phyloP scores from a whole-genome alignment of 2,329 filamentous ascomycete species.

The Plenodomus lindquistii region DNA sequence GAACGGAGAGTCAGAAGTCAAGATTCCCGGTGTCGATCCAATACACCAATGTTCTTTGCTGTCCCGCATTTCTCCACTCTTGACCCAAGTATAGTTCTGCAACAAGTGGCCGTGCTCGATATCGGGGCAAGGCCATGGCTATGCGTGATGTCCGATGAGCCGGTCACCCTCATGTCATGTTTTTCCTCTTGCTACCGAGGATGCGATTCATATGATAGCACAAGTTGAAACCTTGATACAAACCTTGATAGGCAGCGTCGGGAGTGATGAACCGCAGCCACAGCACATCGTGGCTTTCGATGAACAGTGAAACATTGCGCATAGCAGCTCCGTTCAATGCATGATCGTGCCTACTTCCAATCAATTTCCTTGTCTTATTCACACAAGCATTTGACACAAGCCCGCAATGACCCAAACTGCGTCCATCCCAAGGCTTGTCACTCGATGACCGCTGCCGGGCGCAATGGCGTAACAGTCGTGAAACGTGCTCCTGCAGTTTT shows the following conservation, averaged over 20 bases:
- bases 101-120: not conserved
- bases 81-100: not conserved
- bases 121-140: not conserved
- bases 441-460: slow-evolving; percentile 14
- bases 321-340: not conserved
- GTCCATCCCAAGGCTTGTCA: slow-evolving; percentile 18
- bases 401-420: slow-evolving; percentile 1
- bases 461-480: slow-evolving; percentile 20
- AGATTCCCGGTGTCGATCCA: not conserved
- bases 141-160: not conserved
- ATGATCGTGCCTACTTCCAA: not conserved
- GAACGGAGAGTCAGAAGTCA: not conserved
- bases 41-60: not conserved
- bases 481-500: slow-evolving; percentile 21
- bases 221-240: not conserved
- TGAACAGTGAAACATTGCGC: not conserved
- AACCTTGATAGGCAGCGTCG: too few relatives aligned
- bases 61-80: not conserved
- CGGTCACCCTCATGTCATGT: not conserved
- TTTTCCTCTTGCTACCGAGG: not conserved
- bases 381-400: slow-evolving; percentile 15
- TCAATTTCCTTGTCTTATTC: slow-evolving; percentile 4
- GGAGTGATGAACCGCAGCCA: not conserved
- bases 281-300: not conserved
- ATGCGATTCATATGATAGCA: not conserved